Conservation (phyloP, 2,329 filamentous ascomycete genomes). For the Incumbomyces delicatus region DNA sequence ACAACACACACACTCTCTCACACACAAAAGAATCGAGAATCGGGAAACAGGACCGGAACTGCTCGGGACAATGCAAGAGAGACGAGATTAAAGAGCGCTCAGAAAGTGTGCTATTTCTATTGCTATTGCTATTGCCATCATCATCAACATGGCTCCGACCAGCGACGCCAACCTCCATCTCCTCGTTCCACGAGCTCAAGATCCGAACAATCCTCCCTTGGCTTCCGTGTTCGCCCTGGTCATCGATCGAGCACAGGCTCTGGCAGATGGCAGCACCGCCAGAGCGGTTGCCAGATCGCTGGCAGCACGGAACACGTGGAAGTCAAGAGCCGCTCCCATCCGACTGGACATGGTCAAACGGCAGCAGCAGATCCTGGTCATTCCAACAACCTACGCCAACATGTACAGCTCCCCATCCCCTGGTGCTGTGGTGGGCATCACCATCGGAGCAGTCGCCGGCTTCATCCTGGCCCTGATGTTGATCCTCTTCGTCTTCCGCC, state of each 20-base stretch:
- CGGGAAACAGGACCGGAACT: too few relatives aligned
- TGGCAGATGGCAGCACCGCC: conserved; percentile 7
- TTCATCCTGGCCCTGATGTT: conserved; percentile 46
- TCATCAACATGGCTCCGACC: background rate
- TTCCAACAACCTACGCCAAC: conserved; percentile 52
- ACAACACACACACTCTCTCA: too few relatives aligned
- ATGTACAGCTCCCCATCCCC: conserved; percentile 43
- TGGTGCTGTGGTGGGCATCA: conserved; percentile 36
- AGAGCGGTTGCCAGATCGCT: background rate
- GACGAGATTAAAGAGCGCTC: too few relatives aligned
- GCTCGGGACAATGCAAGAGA: too few relatives aligned
- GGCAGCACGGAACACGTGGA: background rate
- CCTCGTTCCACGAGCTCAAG: background rate
- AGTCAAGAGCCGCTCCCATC: background rate
- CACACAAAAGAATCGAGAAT: too few relatives aligned
- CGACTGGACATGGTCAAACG: conserved; percentile 12
- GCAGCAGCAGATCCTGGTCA: conserved; percentile 32
- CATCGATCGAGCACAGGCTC: conserved; percentile 8
- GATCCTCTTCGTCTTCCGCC: conserved; percentile 20
- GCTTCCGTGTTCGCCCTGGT: conserved; percentile 19
- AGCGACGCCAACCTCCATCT: background rate
- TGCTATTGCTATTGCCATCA: too few relatives aligned
- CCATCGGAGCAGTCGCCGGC: conserved; percentile 39
- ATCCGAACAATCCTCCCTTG: conserved; percentile 8
- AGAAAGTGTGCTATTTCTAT: too few relatives aligned